Evolutionary conservation across 768 basidiomycete species (phyloP).

Genomic region (Pisolithus tinctorius): DNA sequence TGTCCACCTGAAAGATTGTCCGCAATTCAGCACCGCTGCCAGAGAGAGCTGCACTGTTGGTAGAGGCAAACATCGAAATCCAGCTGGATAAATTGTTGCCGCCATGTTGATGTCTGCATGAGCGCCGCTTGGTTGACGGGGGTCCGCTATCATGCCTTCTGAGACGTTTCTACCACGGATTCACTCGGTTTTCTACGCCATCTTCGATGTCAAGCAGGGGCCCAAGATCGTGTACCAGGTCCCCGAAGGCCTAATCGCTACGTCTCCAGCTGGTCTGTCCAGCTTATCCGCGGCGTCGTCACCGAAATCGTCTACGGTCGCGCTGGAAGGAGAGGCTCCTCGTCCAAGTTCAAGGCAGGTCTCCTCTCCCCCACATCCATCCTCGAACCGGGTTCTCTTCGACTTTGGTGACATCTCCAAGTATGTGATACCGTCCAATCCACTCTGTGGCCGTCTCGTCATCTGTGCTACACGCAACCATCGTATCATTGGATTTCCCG

Average conservation of each 20-base stretch:
- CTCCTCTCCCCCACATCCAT: slow-evolving; percentile 41
- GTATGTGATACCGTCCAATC: slow-evolving; percentile 86
- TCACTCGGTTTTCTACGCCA: slow-evolving; percentile 89
- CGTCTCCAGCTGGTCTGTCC: slow-evolving; percentile 29
- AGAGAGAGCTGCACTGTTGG: slow-evolving; percentile 69
- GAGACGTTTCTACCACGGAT: slow-evolving; percentile 76
- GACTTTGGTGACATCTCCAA: slow-evolving; percentile 89
- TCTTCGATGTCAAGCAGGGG: slow-evolving; percentile 81
- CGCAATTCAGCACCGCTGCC: slow-evolving; percentile 69
- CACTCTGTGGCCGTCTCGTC: slow-evolving; percentile 83
- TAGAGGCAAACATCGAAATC: slow-evolving; percentile 56
- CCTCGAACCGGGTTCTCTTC: slow-evolving; percentile 57
- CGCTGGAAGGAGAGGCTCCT: slow-evolving; percentile 28
- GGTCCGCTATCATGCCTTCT: slow-evolving; percentile 27
- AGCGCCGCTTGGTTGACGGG: too few relatives aligned
- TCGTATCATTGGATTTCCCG: slow-evolving; percentile 89
- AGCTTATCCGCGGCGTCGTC: slow-evolving; percentile 26
- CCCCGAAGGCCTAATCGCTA: slow-evolving; percentile 81
- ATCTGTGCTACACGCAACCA: slow-evolving; percentile 76
- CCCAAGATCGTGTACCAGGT: slow-evolving; percentile 92
- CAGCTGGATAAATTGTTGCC: slow-evolving; percentile 14
- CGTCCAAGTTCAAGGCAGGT: slow-evolving; percentile 37
- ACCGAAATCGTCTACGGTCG: slow-evolving; percentile 27
- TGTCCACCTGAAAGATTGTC: slow-evolving; percentile 84
- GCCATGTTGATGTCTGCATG: too few relatives aligned